Percentiles rank a stretch among this genome's conserved stretches.
Evolutionary conservation across 2,329 filamentous ascomycete species (phyloP).

Genomic region (Dichotomopilus funicola): DNA sequence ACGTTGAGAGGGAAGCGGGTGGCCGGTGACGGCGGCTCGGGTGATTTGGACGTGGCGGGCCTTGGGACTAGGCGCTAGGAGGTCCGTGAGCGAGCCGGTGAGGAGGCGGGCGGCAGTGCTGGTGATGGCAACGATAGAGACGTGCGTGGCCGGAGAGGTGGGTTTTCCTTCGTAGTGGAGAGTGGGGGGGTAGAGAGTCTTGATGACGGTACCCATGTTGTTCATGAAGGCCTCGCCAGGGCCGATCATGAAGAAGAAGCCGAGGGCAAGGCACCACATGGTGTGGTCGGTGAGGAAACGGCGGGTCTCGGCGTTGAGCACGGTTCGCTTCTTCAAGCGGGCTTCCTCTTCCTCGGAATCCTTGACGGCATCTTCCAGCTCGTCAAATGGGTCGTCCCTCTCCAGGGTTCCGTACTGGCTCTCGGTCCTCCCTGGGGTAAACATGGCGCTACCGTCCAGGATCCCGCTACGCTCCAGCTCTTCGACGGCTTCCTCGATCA

Average conservation of each 20-base stretch:
- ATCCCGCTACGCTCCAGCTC: constrained; percentile 86
- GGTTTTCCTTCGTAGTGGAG: constrained; percentile 35
- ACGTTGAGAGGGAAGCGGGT: constrained; percentile 8
- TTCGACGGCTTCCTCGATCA: constrained; percentile 85
- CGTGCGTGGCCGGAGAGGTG: constrained; percentile 74
- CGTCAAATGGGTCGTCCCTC: constrained; percentile 31
- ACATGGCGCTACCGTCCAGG: constrained; percentile 67
- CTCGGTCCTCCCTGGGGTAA: constrained; percentile 49
- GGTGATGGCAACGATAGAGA: constrained; percentile 84
- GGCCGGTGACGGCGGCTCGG: constrained; percentile 12
- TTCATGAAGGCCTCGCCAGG: constrained; percentile 98
- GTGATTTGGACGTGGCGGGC: constrained; percentile 50
- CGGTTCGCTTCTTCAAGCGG: constrained; percentile 73
- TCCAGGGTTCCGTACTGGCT: constrained; percentile 53
- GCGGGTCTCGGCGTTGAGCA: constrained; percentile 85
- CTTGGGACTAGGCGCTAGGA: constrained; percentile 65
- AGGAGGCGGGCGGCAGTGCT: constrained; percentile 87
- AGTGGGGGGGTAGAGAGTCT: constrained; percentile 64
- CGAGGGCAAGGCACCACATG: constrained; percentile 90
- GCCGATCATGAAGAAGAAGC: constrained; percentile 88
- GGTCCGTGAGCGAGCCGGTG: constrained; percentile 80
- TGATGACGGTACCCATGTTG: constrained; percentile 89
- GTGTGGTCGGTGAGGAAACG: constrained; percentile 80
- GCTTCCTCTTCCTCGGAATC: constrained; percentile 42
- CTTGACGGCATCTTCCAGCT: constrained; percentile 37